phyloP scores from a whole-genome alignment of 2,329 filamentous ascomycete genomes.

The Penicillium sp. region DNA sequence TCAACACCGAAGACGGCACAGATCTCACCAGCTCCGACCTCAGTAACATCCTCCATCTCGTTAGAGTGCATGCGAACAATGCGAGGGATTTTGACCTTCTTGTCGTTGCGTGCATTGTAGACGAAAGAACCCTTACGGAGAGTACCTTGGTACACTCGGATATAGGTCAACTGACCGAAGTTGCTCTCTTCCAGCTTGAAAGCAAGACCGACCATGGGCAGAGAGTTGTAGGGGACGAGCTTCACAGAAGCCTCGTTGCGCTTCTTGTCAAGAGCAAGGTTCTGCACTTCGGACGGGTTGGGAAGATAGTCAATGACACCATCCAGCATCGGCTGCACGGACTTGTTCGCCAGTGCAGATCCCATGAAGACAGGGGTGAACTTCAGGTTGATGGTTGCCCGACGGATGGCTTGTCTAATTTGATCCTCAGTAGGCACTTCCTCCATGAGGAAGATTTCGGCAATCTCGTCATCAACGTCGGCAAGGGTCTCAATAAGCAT shows the following conservation, averaged over 20 bases:
- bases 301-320: constrained; percentile 93
- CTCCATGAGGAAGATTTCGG: constrained; percentile 85
- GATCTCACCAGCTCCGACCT: constrained; percentile 93
- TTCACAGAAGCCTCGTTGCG: constrained; percentile 71
- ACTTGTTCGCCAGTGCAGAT: constrained; percentile 87
- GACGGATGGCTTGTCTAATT: constrained; percentile 83
- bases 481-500: constrained; percentile 88
- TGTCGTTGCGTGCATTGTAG: constrained; percentile 86
- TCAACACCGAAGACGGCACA: constrained; percentile 97
- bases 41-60: constrained; percentile 92
- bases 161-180: constrained; percentile 95
- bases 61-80: constrained; percentile 99
- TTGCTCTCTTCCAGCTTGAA: constrained; percentile 99
- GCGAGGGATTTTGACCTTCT: constrained; percentile 91
- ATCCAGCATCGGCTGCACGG: constrained; percentile 91
- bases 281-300: constrained; percentile 80
- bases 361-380: constrained; percentile 97
- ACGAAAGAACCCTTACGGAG: constrained; percentile 81
- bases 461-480: constrained; percentile 96
- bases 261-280: constrained; percentile 75
- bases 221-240: constrained; percentile 81
- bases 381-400: constrained; percentile 77
- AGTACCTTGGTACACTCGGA: constrained; percentile 92
- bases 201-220: constrained; percentile 88
- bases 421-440: constrained; percentile 74